Base-by-base conservation (phyloP, 176 grass and related monocot species). In the Phoenix roebelenii region DNA sequence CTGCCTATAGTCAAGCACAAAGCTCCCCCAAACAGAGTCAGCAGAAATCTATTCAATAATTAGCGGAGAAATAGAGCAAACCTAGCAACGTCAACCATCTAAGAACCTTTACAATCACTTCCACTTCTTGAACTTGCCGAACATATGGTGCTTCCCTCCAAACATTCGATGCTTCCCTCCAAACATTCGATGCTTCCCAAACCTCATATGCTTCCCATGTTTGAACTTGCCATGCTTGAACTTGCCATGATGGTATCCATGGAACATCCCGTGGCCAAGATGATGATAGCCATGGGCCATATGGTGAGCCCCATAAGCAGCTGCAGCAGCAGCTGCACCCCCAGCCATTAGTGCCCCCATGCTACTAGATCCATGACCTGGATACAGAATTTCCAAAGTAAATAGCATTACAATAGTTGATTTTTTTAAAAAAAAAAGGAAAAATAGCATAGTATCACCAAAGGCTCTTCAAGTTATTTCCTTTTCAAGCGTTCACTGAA, bases 241-340 rank as follows among this genome's bases (percentile, higher is more conserved):
- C 48, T 71, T 60, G 14, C 58, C 67, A 16, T 65, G 60, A 39
- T 66, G 77, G 1, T 73, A 22, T 2, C 30, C 66, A 23, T 65
- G 48, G 51, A 51, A 71, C 68, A 71, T 60, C 16, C 68, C 57
- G 16, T 71, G 57, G 2, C 68, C 68, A 6, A 12, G 60, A 54
- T 77, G 51, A 25, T 56, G 66, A 60, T 69, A 57, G 54, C 67
- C 66, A 23, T 70, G 66, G 20, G 75, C 66, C 23, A 54, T 22
- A 52, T 80, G 69, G 52, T 80, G 69, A 48, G 63, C 68, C 5
- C 77, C 77, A 25, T 73, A 80, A 25, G 70, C 77, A 24, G 48
- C 69, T 19, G 67, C 67, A 3, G 68, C 76, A 22, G 51, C 76
- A 32, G 60, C 59, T 24, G 77, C 77, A 49, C 77, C 69, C 4